Evolutionary conservation across 768 basidiomycete genomes (phyloP), one percentile per base, ranked within the genome.

Genomic region (Lentinula sp.): DNA sequence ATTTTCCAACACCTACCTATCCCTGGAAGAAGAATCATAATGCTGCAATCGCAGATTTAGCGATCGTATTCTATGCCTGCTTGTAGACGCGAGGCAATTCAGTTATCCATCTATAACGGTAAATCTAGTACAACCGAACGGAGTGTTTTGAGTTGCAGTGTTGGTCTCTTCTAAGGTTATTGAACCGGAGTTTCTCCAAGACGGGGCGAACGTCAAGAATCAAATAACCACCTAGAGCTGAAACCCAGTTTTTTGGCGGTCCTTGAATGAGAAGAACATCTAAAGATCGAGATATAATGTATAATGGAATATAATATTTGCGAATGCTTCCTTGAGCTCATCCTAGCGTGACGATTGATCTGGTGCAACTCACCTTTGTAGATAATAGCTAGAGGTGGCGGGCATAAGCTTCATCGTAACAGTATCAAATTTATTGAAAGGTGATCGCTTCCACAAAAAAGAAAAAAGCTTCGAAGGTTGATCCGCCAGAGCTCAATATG

Each of bases 131-230:
- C 32, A 49, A 35, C 15, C 46, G 57, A 49, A 45, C 56, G 56
- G 56, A 57, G 56, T 32, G 56, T 57, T 57, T 45, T 57, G 32
- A 46, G 56, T 57, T 43, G 45, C 28, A 59, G 37, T 34, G 51
- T 34, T 34, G 21, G 21, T 39, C 13, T 39, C 37, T 13, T 39
- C 37, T 6, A 39, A 46, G 8, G n/a, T 9, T 9, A 23, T 9
- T 48, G 18, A 23, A 8, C 11, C 21, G 21, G 18, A 21, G 18
- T 48, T 43, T n/a, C 46, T 21, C 9, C 11, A 18, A 1, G 46
- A 48, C 46, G 46, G 21, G n/a, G 42, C 42, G 16, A 51, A 51
- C 6, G 28, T 51, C 34, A 34, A 51, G 13, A 11, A 21, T 53
- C 7, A 18, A 9, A n/a, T 53, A 35, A 23, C 6, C 16, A 8